Base-by-base conservation (phyloP, 2,329 filamentous ascomycete species). In the Aureobasidium sp. region DNA sequence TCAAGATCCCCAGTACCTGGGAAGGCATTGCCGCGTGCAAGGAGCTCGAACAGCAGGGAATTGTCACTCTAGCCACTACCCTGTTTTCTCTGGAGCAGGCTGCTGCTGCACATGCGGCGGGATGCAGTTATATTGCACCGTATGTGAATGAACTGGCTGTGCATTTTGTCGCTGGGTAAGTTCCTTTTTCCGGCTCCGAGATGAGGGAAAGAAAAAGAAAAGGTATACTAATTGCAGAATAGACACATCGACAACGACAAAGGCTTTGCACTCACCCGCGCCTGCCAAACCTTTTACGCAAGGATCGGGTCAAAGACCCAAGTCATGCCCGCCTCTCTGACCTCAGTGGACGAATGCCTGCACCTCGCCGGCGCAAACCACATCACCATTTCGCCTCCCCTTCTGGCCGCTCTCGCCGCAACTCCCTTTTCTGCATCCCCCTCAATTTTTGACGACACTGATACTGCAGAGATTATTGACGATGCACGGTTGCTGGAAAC, bases 121-220 rank as follows among this genome's bases (percentile, higher is more conserved):
- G 79, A 4, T 87, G 84, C 66, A 79, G 79, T 0, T 87, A 87
- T 67, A 82, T 88, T 47, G 83, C 85, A 0, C 85, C 86, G 0
- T 79, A 87, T 64, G 82, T 88, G 34, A 87, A 87, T 68, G 84
- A 87, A 65, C 73, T 88, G 44, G 82, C 80, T 65, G 85, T 86
- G 5, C 84, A 87, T 67, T 67, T 67, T n/a, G 61, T 66, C 2
- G 44, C 62, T 20, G 59, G 59, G 62, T 58, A 7, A 25, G 56
- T 53, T n/a, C n/a, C n/a, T n/a, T n/a, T n/a, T n/a, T n/a, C n/a
- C n/a, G n/a, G n/a, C n/a, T n/a, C n/a, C n/a, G n/a, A n/a, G n/a
- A n/a, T n/a, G n/a, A n/a, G n/a, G n/a, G n/a, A n/a, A n/a, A n/a
- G n/a, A n/a, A n/a, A 11, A 34, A 12, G 3, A 34, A 31, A 31